phyloP scores from a whole-genome alignment of 2,329 filamentous ascomycete genomes.

The Akanthomyces uredinophilus region DNA sequence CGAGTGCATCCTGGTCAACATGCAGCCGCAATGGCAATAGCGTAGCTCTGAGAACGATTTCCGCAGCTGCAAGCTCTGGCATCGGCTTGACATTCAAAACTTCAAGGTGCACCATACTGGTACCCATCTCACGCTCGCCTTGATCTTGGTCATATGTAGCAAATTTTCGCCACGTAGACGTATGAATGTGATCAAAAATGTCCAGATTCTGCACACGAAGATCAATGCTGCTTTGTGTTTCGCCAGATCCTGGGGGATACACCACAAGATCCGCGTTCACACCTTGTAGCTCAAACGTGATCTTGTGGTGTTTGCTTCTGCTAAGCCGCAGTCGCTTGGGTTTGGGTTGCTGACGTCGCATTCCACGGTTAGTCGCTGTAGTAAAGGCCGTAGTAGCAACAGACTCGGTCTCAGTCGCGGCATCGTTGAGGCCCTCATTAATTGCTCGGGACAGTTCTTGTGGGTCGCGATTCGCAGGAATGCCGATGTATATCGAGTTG shows the following conservation, averaged over 20 bases:
- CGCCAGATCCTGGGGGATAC: constrained; percentile 69
- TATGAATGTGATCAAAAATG: constrained; percentile 89
- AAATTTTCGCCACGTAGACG: constrained; percentile 98
- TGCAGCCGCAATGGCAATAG: constrained; percentile 84
- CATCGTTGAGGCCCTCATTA: constrained; percentile 82
- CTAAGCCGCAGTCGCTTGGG: constrained; percentile 66
- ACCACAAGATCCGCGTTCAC: constrained; percentile 76
- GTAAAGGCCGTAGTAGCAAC: constrained; percentile 71
- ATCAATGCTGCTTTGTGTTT: constrained; percentile 84
- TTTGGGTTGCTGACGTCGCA: constrained; percentile 35
- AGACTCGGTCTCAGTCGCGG: constrained; percentile 83
- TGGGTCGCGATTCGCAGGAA: constrained; percentile 81
- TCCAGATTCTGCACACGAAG: constrained; percentile 78
- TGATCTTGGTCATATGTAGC: constrained; percentile 86
- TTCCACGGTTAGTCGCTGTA: constrained; percentile 48
- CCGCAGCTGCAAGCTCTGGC: constrained; percentile 76
- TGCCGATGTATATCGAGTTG: constrained; percentile 97
- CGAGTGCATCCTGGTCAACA: constrained; percentile 93
- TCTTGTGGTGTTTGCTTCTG: constrained; percentile 87
- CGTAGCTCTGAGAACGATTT: constrained; percentile 76
- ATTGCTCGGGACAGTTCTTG: constrained; percentile 77
- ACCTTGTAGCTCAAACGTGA: constrained; percentile 87
- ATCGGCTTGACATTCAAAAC: constrained; percentile 84
- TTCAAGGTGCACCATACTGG: constrained; percentile 86
- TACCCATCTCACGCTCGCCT: constrained; percentile 78